Evolutionary conservation across 441 rosid genomes (phyloP), one percentile per base, ranked within the genome.

Genomic region (Erodium trifolium): DNA sequence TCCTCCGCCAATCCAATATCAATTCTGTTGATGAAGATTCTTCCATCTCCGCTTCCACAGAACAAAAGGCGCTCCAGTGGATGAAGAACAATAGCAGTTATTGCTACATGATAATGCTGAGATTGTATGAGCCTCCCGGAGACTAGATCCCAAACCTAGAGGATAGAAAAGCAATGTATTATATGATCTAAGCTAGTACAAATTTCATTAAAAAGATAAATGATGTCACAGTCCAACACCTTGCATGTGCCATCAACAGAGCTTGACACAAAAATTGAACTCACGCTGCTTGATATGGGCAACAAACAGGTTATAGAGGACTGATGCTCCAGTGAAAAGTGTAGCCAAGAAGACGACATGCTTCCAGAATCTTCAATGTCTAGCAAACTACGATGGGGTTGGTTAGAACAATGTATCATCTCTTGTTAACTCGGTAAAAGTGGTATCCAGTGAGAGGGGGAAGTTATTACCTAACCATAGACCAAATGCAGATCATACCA

Each of bases 181-280:
- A 57, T 8, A 5, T 17, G 63, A 57, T 57, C 41, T 37, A 0
- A 41, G 23, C 60, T 62, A 67, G 66, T 43, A 66, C 65, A 63
- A 68, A 65, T 66, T 65, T 17, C 67, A 70, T 16, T 4, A 1
- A 1, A 16, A 72, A 29, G 63, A 9, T 1, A 16, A 57, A 57
- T 6, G 63, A 17, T 18, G 16, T 17, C 19, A 57, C 9, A 57
- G 29, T 17, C 63, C 63, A 7, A 12, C 1, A 85, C 88, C 85
- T 83, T 83, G 82, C 81, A 79, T 34, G 85, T 75, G 59, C 77
- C 79, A 69, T 85, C 88, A n/a, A 85, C 79, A 23, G 88, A 85
- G 73, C 82, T 78, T 63, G 88, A 79, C 69, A 85, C 19, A 16
- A 81, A 72, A 65, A 60, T 72, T 23, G 82, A 78, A 66, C 65